Percentiles rank a stretch among this genome's conserved stretches.
These are phyloP conservation scores for Ceraceosorus bombacis DNA, from an alignment of 1,284 basidiomycete species.

Conservation along the genomic window DNA sequence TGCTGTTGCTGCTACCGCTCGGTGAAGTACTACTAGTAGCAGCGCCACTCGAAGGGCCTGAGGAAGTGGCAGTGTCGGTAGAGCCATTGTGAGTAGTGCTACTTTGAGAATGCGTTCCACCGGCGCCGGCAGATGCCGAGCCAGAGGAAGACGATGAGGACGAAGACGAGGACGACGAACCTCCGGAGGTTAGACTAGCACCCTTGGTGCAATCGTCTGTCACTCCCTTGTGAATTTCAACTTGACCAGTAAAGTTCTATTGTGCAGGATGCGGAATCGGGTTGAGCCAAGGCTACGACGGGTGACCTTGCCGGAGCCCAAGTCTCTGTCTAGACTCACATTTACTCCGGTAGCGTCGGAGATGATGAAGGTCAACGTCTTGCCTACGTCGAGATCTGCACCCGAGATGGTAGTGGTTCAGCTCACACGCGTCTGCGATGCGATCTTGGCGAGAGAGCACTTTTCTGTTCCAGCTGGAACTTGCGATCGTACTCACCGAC, in stretches of 20 bases:
- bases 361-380: not conserved
- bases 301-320: not conserved
- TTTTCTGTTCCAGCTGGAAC: not conserved
- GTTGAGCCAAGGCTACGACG: not conserved
- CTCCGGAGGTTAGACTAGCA: too few relatives aligned
- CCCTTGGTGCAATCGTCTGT: not conserved
- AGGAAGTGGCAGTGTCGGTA: too few relatives aligned
- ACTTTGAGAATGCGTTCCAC: too few relatives aligned
- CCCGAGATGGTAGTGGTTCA: not conserved
- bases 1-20: too few relatives aligned
- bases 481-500: not conserved
- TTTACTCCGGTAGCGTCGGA: not conserved
- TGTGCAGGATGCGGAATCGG: not conserved
- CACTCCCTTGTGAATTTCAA: not conserved
- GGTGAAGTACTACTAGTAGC: too few relatives aligned
- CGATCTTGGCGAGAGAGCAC: not conserved
- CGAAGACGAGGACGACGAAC: too few relatives aligned
- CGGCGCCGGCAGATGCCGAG: too few relatives aligned
- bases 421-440: not conserved
- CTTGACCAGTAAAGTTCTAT: not conserved
- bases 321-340: not conserved
- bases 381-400: not conserved
- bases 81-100: too few relatives aligned
- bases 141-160: too few relatives aligned
- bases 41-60: too few relatives aligned